Conservation (phyloP, 2,329 filamentous ascomycete species). For the Fusarium musae region DNA sequence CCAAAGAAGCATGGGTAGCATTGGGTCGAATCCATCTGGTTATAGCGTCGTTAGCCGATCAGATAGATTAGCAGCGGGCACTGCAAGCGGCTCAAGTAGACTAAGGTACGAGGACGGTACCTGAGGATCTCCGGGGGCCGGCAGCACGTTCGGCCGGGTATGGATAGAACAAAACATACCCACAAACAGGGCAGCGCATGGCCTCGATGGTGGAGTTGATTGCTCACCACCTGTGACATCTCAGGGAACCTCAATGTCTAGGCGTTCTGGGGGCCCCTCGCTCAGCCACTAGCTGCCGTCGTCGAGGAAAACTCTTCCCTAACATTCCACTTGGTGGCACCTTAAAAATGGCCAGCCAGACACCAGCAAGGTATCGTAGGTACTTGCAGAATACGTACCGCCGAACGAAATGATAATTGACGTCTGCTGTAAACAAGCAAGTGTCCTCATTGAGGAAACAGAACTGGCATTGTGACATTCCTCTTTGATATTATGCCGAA, state of each 20-base stretch:
- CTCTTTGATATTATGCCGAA: slow-evolving; percentile 37
- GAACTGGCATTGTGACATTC: slow-evolving; percentile 19
- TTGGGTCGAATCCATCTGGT: slow-evolving; percentile 11
- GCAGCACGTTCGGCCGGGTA: slow-evolving; percentile 37
- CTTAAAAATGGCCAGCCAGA: slow-evolving; percentile 37
- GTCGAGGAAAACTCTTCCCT: slow-evolving; percentile 45
- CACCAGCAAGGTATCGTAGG: slow-evolving; percentile 41
- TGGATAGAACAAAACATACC: slow-evolving; percentile 2
- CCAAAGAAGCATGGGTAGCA: slow-evolving; percentile 13
- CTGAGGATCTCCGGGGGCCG: slow-evolving; percentile 30
- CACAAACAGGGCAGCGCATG: slow-evolving; percentile 27
- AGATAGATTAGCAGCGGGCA: neutral
- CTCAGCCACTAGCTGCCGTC: slow-evolving; percentile 41
- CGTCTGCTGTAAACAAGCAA: slow-evolving; percentile 1
- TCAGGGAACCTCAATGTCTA: slow-evolving; percentile 27
- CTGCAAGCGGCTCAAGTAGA: slow-evolving; percentile 10
- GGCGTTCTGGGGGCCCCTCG: slow-evolving; percentile 38
- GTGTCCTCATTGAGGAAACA: slow-evolving; percentile 22
- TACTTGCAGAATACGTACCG: slow-evolving; percentile 22
- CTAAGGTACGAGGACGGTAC: slow-evolving; percentile 21
- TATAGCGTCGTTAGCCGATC: slow-evolving; percentile 13
- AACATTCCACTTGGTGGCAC: slow-evolving; percentile 47
- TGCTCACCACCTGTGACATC: slow-evolving; percentile 20
- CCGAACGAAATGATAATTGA: neutral
- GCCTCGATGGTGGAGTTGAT: slow-evolving; percentile 21